A percentile compares a stretch with the other conserved stretches of the same genome.
Evolutionary conservation across 2,329 filamentous ascomycete genomes (phyloP).

Genomic region (Aspergillus melleus): DNA sequence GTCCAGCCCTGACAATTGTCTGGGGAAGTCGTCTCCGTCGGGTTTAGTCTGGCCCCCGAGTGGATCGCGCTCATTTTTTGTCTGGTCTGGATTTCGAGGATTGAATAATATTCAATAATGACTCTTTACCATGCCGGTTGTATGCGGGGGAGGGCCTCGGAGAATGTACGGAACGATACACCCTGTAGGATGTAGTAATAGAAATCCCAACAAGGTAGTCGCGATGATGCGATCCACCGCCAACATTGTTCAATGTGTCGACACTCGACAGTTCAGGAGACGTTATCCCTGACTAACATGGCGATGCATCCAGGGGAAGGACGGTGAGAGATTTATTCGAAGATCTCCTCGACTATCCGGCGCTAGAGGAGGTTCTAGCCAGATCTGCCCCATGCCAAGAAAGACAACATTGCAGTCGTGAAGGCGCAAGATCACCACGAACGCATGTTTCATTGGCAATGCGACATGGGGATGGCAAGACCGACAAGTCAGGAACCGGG

Average conservation of each 20-base stretch:
- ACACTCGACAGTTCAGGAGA: background rate
- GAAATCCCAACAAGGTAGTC: no score
- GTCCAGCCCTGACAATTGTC: slow-evolving; percentile 16
- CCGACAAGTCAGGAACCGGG: background rate
- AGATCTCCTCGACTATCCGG: background rate
- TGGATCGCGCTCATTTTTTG: background rate
- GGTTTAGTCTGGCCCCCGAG: slow-evolving; percentile 3
- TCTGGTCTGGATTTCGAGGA: background rate
- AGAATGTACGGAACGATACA: no score
- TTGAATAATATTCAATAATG: background rate
- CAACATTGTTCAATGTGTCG: background rate
- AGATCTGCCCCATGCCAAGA: slow-evolving; percentile 1
- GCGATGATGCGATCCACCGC: background rate
- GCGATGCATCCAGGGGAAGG: background rate
- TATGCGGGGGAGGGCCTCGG: no score
- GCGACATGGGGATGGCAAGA: background rate
- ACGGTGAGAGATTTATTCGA: slow-evolving; percentile 5
- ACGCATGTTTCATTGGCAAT: background rate
- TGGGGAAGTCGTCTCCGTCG: slow-evolving; percentile 11
- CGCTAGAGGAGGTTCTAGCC: background rate
- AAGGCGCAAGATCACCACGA: background rate
- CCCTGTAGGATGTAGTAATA: background rate
- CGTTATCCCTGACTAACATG: background rate
- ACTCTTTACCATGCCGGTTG: no score
- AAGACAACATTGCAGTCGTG: background rate